phyloP scores from a whole-genome alignment of 495 filamentous ascomycete genomes.

The Mycothermus thermophilus region DNA sequence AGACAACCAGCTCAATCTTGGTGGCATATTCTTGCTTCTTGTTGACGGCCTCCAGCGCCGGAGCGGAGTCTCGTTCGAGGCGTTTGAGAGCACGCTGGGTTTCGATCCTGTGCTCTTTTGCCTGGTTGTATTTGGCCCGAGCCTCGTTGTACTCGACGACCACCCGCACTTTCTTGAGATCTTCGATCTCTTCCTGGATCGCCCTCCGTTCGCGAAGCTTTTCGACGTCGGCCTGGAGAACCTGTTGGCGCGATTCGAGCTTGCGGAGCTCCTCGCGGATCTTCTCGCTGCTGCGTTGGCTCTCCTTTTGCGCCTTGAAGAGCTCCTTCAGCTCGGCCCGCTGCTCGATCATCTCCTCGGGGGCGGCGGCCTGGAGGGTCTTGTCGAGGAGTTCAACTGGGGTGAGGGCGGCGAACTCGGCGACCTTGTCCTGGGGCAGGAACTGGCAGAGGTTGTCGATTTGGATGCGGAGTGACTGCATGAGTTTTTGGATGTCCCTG shows the following conservation, averaged over 20 bases:
- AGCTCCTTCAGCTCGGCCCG: constrained; percentile 60
- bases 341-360: constrained; percentile 63
- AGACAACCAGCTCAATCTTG: constrained; percentile 34
- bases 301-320: constrained; percentile 51
- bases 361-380: constrained; percentile 77
- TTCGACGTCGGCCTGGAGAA: constrained; percentile 69
- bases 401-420: constrained; percentile 77
- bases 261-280: constrained; percentile 49
- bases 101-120: constrained; percentile 32
- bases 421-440: constrained; percentile 89
- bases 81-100: constrained; percentile 38
- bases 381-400: constrained; percentile 74
- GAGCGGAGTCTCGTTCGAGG: constrained; percentile 49
- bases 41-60: constrained; percentile 50
- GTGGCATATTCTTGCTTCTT: constrained; percentile 47
- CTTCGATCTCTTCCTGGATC: constrained; percentile 49
- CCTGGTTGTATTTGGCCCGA: constrained; percentile 27
- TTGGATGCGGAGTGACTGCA: constrained; percentile 64
- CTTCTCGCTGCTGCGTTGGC: constrained; percentile 42
- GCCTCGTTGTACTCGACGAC: constrained; percentile 47
- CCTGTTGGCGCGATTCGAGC: constrained; percentile 59
- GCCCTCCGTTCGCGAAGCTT: constrained; percentile 60
- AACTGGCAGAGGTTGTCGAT: constrained; percentile 98
- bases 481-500: constrained; percentile 49
- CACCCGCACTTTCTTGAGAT: constrained; percentile 51